Base-by-base conservation (phyloP, 2,329 filamentous ascomycete genomes). In the Metarhizium guizhouense region DNA sequence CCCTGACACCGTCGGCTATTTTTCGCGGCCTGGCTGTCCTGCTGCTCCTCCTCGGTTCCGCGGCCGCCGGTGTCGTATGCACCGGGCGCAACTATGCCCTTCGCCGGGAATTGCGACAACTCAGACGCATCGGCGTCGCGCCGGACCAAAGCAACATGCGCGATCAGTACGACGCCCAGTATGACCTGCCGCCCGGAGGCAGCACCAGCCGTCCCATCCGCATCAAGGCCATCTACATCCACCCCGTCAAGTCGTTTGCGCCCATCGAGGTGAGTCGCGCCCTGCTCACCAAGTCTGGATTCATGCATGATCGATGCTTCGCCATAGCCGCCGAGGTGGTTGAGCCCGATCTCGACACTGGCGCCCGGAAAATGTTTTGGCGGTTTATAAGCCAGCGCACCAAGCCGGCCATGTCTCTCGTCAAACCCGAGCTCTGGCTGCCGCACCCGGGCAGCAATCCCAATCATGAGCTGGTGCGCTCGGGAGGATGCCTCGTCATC, bases 171-270 rank as follows among this genome's bases (percentile, higher is more conserved):
- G 57, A 64, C 11, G 2, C 49, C 14, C 56, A 55, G 7, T 65
- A 61, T 14, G 59, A 57, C 0, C 6, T 48, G 0, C 58, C 60
- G 0, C 58, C 59, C 42, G 53, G 18, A 29, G 34, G n/a, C 3
- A 45, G n/a, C 1, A 4, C 49, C 3, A 50, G n/a, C 4, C 42
- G 56, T 1, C 54, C 65, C 1, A 58, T 64, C 1, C 57, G 56
- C 2, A 57, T 67, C 57, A 67, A 67, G 29, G 65, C 65, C 4
- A 56, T 67, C 1, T 64, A 62, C 3, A 57, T 67, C 4, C 64
- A 67, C 11, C 65, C 65, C 0, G 57, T 67, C 51, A 67, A 67
- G 40, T 67, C 65, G 0, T 67, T 64, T 45, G 62, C 56, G 1
- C 62, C 64, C 0, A 53, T 67, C 5, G 65, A 67, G 32, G 11